phyloP scores from a whole-genome alignment of 768 basidiomycete species.

The Crassisporium funariophilum region DNA sequence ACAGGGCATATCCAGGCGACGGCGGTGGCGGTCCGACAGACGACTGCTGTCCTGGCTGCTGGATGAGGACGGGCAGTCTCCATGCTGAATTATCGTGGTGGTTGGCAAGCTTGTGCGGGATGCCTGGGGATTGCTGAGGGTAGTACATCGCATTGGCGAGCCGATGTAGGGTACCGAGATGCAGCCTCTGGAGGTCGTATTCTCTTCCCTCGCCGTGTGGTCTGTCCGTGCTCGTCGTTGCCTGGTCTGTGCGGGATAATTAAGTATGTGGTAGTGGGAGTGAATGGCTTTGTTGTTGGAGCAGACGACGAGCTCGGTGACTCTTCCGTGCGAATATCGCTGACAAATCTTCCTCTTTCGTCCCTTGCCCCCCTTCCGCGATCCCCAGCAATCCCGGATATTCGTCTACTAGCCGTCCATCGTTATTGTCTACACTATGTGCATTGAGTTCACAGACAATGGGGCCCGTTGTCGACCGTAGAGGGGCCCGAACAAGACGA shows the following conservation, averaged over 20 bases:
- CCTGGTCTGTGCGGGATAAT: slow-evolving; percentile 17
- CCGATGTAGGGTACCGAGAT: slow-evolving; percentile 23
- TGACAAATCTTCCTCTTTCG: slow-evolving; percentile 18
- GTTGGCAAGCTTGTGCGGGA: slow-evolving; percentile 72
- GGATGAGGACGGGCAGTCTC: slow-evolving; percentile 58
- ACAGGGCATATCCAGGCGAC: slow-evolving; percentile 76
- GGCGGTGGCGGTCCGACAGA: slow-evolving; percentile 64
- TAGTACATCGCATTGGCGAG: slow-evolving; percentile 73
- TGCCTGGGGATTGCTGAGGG: slow-evolving; percentile 81
- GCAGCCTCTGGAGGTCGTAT: slow-evolving; percentile 9
- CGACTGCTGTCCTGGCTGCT: slow-evolving; percentile 53
- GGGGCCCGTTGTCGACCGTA: too few relatives aligned
- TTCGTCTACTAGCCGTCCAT: too few relatives aligned
- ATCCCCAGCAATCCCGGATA: too few relatives aligned
- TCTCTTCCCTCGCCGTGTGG: slow-evolving; percentile 3
- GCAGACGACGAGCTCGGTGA: slow-evolving; percentile 20
- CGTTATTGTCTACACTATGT: too few relatives aligned
- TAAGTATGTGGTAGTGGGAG: slow-evolving; percentile 18
- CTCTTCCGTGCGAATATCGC: slow-evolving; percentile 22
- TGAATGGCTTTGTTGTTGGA: slow-evolving; percentile 23
- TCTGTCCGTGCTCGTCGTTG: slow-evolving; percentile 15
- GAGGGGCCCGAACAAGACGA: too few relatives aligned
- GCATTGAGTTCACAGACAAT: too few relatives aligned
- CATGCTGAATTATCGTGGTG: slow-evolving; percentile 80
- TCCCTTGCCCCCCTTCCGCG: too few relatives aligned